Base-by-base conservation (phyloP, 108 stramenopile genomes). In the Cyclotella kingstonii region DNA sequence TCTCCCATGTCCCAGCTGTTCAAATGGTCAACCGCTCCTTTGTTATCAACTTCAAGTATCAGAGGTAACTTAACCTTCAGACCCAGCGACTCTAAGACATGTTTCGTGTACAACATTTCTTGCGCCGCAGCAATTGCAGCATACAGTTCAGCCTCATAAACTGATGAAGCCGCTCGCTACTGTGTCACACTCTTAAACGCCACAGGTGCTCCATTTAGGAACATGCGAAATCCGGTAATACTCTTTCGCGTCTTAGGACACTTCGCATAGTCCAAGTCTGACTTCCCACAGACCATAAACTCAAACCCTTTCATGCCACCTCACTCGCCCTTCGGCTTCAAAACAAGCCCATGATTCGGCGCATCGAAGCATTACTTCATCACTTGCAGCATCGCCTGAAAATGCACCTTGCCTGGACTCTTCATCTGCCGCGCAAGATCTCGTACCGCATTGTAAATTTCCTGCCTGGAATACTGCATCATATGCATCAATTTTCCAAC, bases 401-500 rank as follows among this genome's bases (percentile, higher is more conserved):
- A 7, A n/a, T 63, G 48, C 23, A 23, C 17, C 6, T n/a, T 4
- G 4, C 8, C 18, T 30, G 63, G 29, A 8, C 5, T 17, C 14
- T 15, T 8, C 51, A 64, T 53, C 7, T 39, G 48, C 14, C 48
- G 26, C 51, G 66, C 36, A n/a, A 40, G 36, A 26, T 33, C 68
- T 0, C 60, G 41, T 4, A 42, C 25, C 2, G 60, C 49, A 29
- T 49, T 59, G 38, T 31, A 59, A 35, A 59, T 70, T 9, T 70
- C 60, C 2, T 59, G 59, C 28, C 73, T 18, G 2, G 68, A 53
- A 26, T 47, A 68, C 41, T 56, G 58, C 44, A 74, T 64, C 12
- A 70, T 17, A 27, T 57, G 42, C 36, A 78, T 43, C 41, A 62
- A 51, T 38, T 30, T 71, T 12, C 61, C 77, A 3, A 63, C 51